A percentile compares a stretch with the other conserved stretches of the same genome.
Conservation (phyloP, 176 grass and related monocot genomes). For the Avena insularis region DNA sequence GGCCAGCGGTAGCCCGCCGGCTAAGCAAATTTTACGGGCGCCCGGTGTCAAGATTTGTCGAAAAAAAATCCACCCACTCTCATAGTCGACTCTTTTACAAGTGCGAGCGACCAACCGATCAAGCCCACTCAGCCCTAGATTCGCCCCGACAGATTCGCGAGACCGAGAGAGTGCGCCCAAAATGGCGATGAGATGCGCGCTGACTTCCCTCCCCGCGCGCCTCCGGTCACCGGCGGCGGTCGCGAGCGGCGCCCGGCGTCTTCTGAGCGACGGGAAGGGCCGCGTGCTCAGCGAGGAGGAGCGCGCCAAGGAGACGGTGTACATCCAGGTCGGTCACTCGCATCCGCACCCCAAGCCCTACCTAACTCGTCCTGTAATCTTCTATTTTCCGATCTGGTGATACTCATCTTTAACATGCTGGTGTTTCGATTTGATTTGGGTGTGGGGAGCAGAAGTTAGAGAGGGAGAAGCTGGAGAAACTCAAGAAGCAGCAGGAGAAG, state of each 20-base stretch:
- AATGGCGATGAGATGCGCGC: conserved; percentile 75
- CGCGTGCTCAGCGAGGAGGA: conserved; percentile 78
- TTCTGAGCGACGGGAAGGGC: conserved; percentile 73
- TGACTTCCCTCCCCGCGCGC: conserved; percentile 54
- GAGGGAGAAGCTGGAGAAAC: conserved; percentile 80
- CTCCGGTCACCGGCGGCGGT: conserved; percentile 36
- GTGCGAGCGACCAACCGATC: not conserved
- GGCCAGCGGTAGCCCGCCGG: too few relatives aligned
- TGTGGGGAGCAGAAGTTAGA: conserved; percentile 71
- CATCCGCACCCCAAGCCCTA: not conserved
- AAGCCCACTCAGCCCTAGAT: not conserved
- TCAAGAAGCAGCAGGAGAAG: conserved; percentile 59
- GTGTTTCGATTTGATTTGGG: not conserved
- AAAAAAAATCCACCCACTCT: not conserved
- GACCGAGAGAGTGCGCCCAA: conserved; percentile 17
- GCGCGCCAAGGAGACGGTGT: conserved; percentile 77
- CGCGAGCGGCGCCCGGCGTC: conserved; percentile 29
- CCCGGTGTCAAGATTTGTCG: too few relatives aligned
- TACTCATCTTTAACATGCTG: not conserved
- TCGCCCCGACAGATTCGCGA: not conserved
- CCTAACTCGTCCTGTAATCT: not conserved
- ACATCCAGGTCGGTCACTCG: conserved; percentile 61
- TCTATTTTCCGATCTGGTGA: not conserved
- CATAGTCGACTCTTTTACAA: not conserved
- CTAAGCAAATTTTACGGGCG: too few relatives aligned